Conservation (phyloP, 495 filamentous ascomycete species). For the Xylaria telfairii region DNA sequence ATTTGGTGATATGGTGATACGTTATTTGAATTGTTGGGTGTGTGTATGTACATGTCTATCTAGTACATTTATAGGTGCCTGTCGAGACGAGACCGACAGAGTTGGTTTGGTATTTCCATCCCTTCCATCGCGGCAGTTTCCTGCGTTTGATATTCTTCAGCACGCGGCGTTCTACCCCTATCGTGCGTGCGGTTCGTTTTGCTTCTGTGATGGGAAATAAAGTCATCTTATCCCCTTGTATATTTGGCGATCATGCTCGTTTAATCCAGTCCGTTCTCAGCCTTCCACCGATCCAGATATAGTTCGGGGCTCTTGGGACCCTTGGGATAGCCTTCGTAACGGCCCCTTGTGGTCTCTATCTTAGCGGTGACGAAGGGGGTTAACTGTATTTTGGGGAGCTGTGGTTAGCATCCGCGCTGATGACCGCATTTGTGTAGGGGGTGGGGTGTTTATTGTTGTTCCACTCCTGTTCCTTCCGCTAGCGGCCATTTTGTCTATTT, state of each 20-base stretch:
- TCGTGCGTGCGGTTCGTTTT: not conserved
- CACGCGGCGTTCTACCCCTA: not conserved
- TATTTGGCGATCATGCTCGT: not conserved
- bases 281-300: conserved; percentile 74
- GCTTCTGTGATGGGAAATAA: not conserved
- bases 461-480: not conserved
- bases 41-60: conserved; percentile 6
- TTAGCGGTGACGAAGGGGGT: conserved; percentile 82
- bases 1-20: not conserved
- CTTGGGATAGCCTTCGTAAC: conserved; percentile 52
- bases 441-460: not conserved
- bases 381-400: conserved; percentile 59
- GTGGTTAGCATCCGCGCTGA: conserved; percentile 13
- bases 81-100: not conserved
- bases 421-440: not conserved
- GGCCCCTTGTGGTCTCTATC: conserved; percentile 57
- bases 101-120: not conserved
- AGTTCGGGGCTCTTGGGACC: conserved; percentile 62
- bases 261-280: conserved; percentile 69
- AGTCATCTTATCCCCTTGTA: not conserved
- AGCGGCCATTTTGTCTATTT: not conserved
- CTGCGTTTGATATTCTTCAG: not conserved
- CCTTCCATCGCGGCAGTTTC: not conserved
- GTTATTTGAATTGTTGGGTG: not conserved
- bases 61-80: not conserved